A percentile compares a stretch with the other conserved stretches of the same genome.
Conservation (phyloP, 495 filamentous ascomycete species). For the Lophium mytilinum region DNA sequence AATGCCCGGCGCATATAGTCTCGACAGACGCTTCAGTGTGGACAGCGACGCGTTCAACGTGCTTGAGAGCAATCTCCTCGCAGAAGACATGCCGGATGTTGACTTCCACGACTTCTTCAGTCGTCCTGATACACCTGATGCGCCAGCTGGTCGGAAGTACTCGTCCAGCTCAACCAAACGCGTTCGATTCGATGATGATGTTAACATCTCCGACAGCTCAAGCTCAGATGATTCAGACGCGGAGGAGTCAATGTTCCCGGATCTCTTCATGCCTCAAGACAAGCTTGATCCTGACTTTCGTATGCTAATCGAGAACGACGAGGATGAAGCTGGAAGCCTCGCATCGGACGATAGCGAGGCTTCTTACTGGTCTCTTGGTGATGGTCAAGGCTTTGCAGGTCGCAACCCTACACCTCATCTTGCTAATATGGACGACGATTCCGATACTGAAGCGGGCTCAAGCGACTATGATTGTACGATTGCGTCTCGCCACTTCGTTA, state of each 20-base stretch:
- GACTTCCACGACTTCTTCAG: conserved; percentile 21
- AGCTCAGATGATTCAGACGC: conserved; percentile 44
- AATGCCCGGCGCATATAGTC: conserved; percentile 25
- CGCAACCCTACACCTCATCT: conserved; percentile 40
- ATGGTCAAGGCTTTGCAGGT: conserved; percentile 2
- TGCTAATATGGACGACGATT: conserved; percentile 46
- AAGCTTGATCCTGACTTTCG: conserved; percentile 60
- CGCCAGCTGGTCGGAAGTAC: conserved; percentile 9
- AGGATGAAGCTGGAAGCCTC: conserved; percentile 35
- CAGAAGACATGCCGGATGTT: conserved; percentile 4
- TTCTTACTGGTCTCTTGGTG: conserved; percentile 4
- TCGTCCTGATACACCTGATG: conserved; percentile 3
- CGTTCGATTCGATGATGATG: conserved; percentile 42
- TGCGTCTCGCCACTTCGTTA: conserved; percentile 15
- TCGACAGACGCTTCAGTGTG: conserved; percentile 11
- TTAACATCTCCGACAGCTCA: conserved; percentile 39
- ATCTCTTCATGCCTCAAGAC: conserved; percentile 66
- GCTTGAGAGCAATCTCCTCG: not conserved
- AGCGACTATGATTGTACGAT: conserved; percentile 73
- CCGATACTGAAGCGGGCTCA: conserved; percentile 43
- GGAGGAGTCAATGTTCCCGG: conserved; percentile 52
- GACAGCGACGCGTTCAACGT: conserved; percentile 7
- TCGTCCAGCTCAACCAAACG: conserved; percentile 32
- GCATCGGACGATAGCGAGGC: conserved; percentile 6
- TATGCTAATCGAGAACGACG: conserved; percentile 58